Evolutionary conservation across 805 yeast species (phyloP).

Genomic region (Wickerhamomyces sydowiorum): DNA sequence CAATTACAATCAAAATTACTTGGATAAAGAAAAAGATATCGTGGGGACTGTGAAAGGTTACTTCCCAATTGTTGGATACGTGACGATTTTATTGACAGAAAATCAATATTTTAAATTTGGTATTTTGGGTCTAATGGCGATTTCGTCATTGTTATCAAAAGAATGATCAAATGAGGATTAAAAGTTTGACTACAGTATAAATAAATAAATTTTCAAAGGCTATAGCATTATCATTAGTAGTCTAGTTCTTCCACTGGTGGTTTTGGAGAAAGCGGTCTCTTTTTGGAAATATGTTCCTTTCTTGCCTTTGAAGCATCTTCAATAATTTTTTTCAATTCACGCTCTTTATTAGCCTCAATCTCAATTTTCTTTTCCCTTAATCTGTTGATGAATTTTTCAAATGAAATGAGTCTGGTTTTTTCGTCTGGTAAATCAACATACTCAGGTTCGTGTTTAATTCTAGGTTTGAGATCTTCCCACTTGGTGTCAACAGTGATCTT

Average conservation of each 20-base stretch:
- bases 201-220: neutral
- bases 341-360: constrained; percentile 15
- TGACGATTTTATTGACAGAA: constrained; percentile 88
- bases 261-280: constrained; percentile 18
- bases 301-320: constrained; percentile 13
- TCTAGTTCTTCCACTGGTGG: constrained; percentile 27
- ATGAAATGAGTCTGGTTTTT: constrained; percentile 22
- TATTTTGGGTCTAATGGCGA: constrained; percentile 65
- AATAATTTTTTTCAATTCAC: constrained; percentile 14
- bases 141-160: constrained; percentile 58
- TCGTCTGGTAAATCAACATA: constrained; percentile 30
- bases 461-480: constrained; percentile 31
- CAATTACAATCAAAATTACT: constrained; percentile 66
- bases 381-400: constrained; percentile 27
- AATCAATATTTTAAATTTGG: constrained; percentile 77
- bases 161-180: constrained; percentile 31
- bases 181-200: neutral
- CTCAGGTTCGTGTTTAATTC: constrained; percentile 26
- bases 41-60: constrained; percentile 92
- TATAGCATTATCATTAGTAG: constrained; percentile 18
- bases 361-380: constrained; percentile 20
- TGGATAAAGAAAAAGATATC: constrained; percentile 72
- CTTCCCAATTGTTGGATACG: constrained; percentile 83
- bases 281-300: constrained; percentile 7
- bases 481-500: constrained; percentile 20